Percentiles rank a stretch among this genome's conserved stretches.
Conservation (phyloP, 441 rosid genomes). For the Eutrema salsugineum region DNA sequence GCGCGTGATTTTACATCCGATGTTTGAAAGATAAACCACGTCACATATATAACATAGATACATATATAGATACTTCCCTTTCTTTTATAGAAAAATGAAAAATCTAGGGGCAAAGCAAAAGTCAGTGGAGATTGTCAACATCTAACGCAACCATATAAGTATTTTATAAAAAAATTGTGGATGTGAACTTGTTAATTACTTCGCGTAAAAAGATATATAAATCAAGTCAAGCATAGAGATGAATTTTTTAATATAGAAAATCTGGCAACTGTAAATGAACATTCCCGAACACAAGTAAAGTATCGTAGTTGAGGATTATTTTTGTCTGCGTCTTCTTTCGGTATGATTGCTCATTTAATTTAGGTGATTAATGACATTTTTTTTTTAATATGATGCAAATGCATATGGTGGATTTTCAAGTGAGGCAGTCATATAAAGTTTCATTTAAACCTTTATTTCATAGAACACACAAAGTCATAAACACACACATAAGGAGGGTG, state of each 20-base stretch:
- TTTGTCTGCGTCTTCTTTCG: neutral
- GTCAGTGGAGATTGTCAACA: neutral
- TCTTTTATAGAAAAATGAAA: neutral
- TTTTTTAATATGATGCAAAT: slow-evolving; percentile 20
- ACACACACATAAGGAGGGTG: too few relatives aligned
- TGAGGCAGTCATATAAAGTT: too few relatives aligned
- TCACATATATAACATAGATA: neutral
- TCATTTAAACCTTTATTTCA: too few relatives aligned
- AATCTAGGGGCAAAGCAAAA: neutral
- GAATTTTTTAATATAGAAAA: neutral
- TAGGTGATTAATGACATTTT: slow-evolving; percentile 6
- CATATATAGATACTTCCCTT: neutral
- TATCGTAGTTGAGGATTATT: neutral
- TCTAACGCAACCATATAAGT: neutral
- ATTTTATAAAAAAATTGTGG: neutral
- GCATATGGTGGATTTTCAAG: too few relatives aligned
- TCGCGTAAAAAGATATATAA: neutral
- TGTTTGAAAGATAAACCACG: neutral
- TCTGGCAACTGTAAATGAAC: neutral
- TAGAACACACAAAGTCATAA: too few relatives aligned
- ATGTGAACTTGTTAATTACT: neutral
- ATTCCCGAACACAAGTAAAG: neutral
- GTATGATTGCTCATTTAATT: neutral
- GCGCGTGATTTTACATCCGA: neutral
- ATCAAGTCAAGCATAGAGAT: neutral